Evolutionary conservation across 2,329 filamentous ascomycete species (phyloP), one percentile per base, ranked within the genome.

Genomic region (Apiospora aurea): DNA sequence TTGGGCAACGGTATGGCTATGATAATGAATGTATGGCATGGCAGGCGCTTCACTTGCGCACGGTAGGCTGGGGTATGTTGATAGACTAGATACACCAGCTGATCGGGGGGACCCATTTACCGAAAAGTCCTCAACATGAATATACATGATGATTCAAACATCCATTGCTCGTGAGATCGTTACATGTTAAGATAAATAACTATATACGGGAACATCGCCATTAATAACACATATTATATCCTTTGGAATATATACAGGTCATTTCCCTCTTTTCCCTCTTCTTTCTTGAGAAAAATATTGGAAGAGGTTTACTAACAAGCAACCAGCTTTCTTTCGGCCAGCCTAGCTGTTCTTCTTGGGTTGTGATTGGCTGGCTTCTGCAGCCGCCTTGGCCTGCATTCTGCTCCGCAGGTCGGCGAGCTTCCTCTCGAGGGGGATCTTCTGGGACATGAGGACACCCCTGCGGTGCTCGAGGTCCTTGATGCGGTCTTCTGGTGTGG

Each of bases 401-500:
- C 82, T 80, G 41, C 81, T 80, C 46, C 81, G 79, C 70, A 87
- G 81, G 4, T 80, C 76, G 53, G 80, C 79, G 2, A 87, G 78
- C 74, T 87, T 87, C 49, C 77, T 77, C 76, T 87, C 82, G 51
- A 87, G 75, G 7, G 79, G 80, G 3, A 76, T 78, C 67, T 79
- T 82, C 74, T 86, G 82, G 6, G 78, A 77, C 43, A 85, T 71
- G 47, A 88, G 77, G 26, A 78, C 76, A 41, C 79, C 77, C 72
- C 82, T 83, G 71, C 85, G 86, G 29, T 78, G 79, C 74, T 87
- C 81, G 68, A 88, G 82, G 18, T 80, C 79, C 68, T 80, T 79
- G 73, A 87, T 84, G 74, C 87, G 85, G 41, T 87, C 84, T 49
- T 82, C 82, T 47, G 81, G 74, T 0, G 82, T 78, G 1, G 82